Evolutionary conservation across 345 rosid species (phyloP).

Genomic region (Pugionium cornutum): DNA sequence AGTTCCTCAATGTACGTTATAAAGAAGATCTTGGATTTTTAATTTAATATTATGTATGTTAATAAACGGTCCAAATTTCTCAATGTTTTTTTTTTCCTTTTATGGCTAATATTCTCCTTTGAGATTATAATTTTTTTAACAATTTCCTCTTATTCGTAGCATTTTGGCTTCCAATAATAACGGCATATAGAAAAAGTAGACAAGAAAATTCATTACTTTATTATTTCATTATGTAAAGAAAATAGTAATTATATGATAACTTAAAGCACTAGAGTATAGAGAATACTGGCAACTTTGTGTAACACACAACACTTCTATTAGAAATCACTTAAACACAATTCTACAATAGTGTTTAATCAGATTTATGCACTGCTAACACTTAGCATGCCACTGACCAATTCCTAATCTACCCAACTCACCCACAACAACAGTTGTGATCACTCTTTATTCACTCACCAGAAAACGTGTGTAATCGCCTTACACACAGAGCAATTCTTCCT

Average conservation of each 20-base stretch:
- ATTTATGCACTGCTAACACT: too few relatives aligned
- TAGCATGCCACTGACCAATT: too few relatives aligned
- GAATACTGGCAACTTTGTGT: too few relatives aligned
- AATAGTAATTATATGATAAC: neutral
- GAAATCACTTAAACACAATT: too few relatives aligned
- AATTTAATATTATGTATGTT: constrained; percentile 18
- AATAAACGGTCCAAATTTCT: constrained; percentile 38
- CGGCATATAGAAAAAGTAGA: neutral
- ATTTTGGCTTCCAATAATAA: constrained; percentile 14
- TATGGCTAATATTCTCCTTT: constrained; percentile 15
- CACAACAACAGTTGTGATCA: too few relatives aligned
- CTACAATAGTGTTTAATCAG: too few relatives aligned
- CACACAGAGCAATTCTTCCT: too few relatives aligned
- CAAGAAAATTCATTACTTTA: neutral
- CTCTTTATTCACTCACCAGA: too few relatives aligned
- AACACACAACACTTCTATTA: too few relatives aligned
- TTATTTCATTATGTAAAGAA: neutral
- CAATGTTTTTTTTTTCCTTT: neutral
- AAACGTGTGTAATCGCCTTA: too few relatives aligned
- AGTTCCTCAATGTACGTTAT: constrained; percentile 34
- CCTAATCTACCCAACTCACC: too few relatives aligned
- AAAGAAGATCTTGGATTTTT: constrained; percentile 26
- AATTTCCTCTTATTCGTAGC: constrained; percentile 15
- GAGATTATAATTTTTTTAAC: neutral
- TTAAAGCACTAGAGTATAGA: too few relatives aligned